Evolutionary conservation across 192 early-diverging fungal genomes (phyloP), one percentile per base, ranked within the genome.

Genomic region (Fimicolochytrium jonesii): DNA sequence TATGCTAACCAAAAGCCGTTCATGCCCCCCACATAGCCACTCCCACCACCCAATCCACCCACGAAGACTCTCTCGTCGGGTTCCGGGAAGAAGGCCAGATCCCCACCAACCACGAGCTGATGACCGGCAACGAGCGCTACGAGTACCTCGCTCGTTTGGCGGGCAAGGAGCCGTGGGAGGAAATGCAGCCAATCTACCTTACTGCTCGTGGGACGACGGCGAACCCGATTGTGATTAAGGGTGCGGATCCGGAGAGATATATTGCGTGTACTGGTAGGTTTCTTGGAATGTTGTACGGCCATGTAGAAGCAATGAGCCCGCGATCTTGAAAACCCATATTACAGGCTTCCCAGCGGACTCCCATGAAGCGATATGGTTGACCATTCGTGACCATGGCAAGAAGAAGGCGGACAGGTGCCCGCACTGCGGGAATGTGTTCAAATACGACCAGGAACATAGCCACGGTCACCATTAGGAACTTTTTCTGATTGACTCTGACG

Each of bases 181-280:
- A 96, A 70, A 74, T 94, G 77, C 78, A 85, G 25, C 91, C 92
- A 29, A 78, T 97, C 66, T 41, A 75, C 29, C 55, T 95, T 67
- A 75, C 76, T 28, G 77, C 85, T 67, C 76, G 86, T 64, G 91
- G 89, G 41, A 96, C 96, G 41, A 78, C 79, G 69, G 73, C 79
- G 34, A 84, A 92, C 73, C 96, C 94, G 59, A 87, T 93, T 59
- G 78, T 95, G 56, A 87, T 99, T 48, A 71, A 77, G 48, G 92
- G 91, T 30, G 74, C 79, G 37, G 90, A 94, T 67, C 80, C 81
- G 47, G 81, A 86, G 69, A 86, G 90, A 44, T 88, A 91, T 64
- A 83, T 97, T 59, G 96, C 92, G 28, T 99, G 96, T 87, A 87
- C 90, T 71, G 92, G 92, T 94, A 78, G 32, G 77, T n/a, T n/a